phyloP scores from a whole-genome alignment of 306 rosid species.

The Albizia julibrissin region DNA sequence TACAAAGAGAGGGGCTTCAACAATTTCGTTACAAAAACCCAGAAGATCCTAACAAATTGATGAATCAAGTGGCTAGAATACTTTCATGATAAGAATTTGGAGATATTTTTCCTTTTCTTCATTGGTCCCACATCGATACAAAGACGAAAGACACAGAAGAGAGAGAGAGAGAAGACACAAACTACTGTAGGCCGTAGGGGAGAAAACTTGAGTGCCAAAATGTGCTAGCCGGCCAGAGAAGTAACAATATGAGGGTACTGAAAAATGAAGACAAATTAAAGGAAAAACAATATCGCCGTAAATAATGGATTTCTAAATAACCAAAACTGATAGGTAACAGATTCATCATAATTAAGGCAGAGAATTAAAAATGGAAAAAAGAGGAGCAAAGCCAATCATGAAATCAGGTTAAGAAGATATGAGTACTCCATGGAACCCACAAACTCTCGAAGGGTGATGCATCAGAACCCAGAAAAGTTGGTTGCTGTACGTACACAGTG shows the following conservation, averaged over 20 bases:
- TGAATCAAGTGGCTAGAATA: constrained; percentile 18
- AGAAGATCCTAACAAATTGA: not conserved
- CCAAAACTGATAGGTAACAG: not conserved
- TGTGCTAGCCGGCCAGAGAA: not conserved
- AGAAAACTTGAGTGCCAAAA: not conserved
- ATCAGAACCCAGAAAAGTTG: constrained; percentile 11
- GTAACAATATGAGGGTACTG: not conserved
- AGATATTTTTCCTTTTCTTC: not conserved
- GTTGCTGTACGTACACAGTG: not conserved
- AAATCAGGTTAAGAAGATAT: not conserved
- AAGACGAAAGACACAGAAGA: not conserved
- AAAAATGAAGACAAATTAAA: not conserved
- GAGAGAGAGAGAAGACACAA: not conserved
- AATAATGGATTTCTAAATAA: not conserved
- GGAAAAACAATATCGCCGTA: not conserved
- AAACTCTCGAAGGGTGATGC: not conserved
- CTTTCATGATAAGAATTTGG: constrained; percentile 5
- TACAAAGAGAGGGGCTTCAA: not conserved
- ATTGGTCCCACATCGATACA: constrained; percentile 2
- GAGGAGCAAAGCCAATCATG: not conserved
- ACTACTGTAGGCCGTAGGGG: not conserved
- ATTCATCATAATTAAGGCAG: not conserved
- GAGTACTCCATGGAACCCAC: not conserved
- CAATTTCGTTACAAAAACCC: not conserved
- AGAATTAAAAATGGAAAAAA: not conserved